Percentiles rank a stretch among this genome's conserved stretches.
These are phyloP conservation scores for Mycena capillaripes DNA, from an alignment of 768 basidiomycete species.

Conservation along the genomic window DNA sequence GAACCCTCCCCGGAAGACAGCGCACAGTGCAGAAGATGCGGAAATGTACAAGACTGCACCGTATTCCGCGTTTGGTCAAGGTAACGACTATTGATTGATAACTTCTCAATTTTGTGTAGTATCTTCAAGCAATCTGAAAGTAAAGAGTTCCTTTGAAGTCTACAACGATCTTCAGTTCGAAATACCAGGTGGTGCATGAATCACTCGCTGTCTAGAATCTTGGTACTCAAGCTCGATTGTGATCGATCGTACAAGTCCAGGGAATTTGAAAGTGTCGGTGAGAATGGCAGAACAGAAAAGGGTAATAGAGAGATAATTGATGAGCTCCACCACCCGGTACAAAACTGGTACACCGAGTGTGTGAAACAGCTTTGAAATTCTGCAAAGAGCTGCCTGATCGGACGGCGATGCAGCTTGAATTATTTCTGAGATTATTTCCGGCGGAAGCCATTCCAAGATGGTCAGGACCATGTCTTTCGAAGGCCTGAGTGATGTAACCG, in stretches of 20 bases:
- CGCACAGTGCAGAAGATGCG: not conserved
- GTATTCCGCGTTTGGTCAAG: not conserved
- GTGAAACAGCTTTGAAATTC: conserved; percentile 14
- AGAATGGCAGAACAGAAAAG: not conserved
- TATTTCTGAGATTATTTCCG: not conserved
- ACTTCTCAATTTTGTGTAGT: not conserved
- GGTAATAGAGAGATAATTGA: not conserved
- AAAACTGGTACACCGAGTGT: not conserved
- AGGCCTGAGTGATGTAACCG: too few species aligned
- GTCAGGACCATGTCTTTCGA: conserved; percentile 14
- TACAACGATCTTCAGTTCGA: too few species aligned
- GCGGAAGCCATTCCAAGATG: conserved; percentile 8
- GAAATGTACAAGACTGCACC: not conserved
- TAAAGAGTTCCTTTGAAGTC: not conserved
- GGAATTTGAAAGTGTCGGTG: not conserved
- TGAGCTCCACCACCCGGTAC: not conserved
- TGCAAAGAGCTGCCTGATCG: not conserved
- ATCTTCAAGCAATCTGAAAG: not conserved
- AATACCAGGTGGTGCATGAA: too few species aligned
- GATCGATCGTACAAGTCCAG: not conserved
- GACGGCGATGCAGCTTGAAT: not conserved
- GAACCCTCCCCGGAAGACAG: not conserved
- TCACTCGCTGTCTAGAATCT: too few species aligned
- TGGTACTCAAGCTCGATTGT: not conserved
- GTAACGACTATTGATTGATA: not conserved